Base-by-base conservation (phyloP, 169 alveolate genomes). In the Plasmodium berghei region DNA sequence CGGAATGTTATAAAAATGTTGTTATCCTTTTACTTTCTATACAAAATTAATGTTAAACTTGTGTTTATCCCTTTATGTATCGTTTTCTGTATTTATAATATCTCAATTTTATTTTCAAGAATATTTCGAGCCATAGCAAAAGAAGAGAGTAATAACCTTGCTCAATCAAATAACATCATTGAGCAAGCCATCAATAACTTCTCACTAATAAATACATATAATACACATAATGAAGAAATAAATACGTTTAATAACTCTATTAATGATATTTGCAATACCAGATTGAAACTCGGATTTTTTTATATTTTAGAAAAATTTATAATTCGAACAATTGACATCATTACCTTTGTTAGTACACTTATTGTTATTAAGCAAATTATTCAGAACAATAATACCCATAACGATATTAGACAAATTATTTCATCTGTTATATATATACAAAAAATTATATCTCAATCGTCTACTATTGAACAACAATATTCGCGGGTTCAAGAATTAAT, bases 401-500 rank as follows among this genome's bases (percentile, higher is more conserved):
- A 24, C 2, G 83, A 80, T 20, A 34, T 80, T n/a, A 80, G 83
- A 67, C 54, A 58, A 6, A 48, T 70, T 9, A 67, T 80, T 61
- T 80, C 90, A 3, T 80, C 90, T 2, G 85, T 80, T 67, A 80
- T 80, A 56, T 80, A 66, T 61, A 80, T 80, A 67, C 80, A 80
- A 54, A 80, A 80, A 28, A 80, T 80, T 20, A 80, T 80, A 18
- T 40, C 90, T 14, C 83, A 80, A 28, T 80, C 90, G 1, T 80
- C 83, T 42, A 80, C 72, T 9, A 80, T 80, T 42, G 90, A 80
- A 69, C 90, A 80, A 26, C 90, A 80, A 48, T 80, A 80, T 80
- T 64, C 90, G 20, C n/a, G 90, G 16, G 73, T 80, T 24, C 90
- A 80, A 70, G 90, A 80, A 55, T 80, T 80, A 4, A 80, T 80